Evolutionary conservation across 495 filamentous ascomycete species (phyloP).

Genomic region (Wilcoxina mikolae): DNA sequence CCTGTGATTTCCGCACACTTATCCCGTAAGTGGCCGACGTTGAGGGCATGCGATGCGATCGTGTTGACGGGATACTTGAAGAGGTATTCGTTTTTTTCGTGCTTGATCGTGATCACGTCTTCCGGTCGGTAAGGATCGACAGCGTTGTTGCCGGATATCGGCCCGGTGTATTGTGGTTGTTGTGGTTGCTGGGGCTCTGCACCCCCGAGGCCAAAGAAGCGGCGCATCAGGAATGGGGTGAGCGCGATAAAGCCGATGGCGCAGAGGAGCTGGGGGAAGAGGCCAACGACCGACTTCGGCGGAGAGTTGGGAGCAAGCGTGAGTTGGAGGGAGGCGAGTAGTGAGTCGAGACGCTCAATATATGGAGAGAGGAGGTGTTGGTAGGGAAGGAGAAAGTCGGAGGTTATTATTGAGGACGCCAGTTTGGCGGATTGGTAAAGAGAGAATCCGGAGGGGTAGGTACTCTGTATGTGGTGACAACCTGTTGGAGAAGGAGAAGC

Average conservation of each 20-base stretch:
- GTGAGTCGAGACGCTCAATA: slow-evolving; percentile 13
- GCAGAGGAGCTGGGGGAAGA: slow-evolving; percentile 18
- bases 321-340: slow-evolving; percentile 22
- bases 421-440: background rate
- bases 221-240: slow-evolving; percentile 19
- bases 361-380: slow-evolving; percentile 11
- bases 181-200: background rate
- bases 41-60: slow-evolving; percentile 14
- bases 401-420: background rate
- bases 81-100: slow-evolving; percentile 20
- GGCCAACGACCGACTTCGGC: slow-evolving; percentile 18
- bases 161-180: background rate
- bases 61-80: slow-evolving; percentile 17
- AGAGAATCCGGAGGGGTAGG: too few species aligned
- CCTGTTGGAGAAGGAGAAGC: too few species aligned
- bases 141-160: slow-evolving; percentile 16
- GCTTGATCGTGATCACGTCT: slow-evolving; percentile 17
- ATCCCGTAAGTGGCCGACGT: slow-evolving; percentile 15
- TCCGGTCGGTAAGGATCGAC: slow-evolving; percentile 16
- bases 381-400: slow-evolving; percentile 22
- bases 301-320: slow-evolving; percentile 9
- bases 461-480: too few species aligned
- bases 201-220: slow-evolving; percentile 16
- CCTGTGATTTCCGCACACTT: slow-evolving; percentile 10
- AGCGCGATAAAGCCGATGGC: slow-evolving; percentile 15